Evolutionary conservation across 208 protist genomes (phyloP), one percentile per base, ranked within the genome.

Genomic region (Trypanosoma theileri): DNA sequence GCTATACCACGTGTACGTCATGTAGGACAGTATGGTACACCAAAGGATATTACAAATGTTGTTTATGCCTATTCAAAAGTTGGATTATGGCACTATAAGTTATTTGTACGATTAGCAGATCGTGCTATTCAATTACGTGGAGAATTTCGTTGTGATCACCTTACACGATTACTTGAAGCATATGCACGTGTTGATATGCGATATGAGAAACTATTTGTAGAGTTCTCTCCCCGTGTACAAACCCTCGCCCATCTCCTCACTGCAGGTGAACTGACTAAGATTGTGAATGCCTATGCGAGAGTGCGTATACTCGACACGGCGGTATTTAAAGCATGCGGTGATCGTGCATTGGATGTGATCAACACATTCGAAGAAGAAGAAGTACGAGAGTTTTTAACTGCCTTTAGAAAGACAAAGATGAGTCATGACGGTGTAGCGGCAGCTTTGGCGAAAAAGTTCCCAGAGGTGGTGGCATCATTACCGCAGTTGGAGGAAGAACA

Each of bases 1-100:
- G 68, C 85, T 44, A 89, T 96, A 41, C 86, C 88, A 3, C 78
- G 84, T 17, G 85, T 96, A 52, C 85, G 88, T 11, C 80, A 86
- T 53, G 80, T 96, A 11, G 80, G 75, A n/a, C 75, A 84, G 22
- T 93, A 94, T 66, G 91, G 91, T 31, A 91, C 80, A 1, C 78
- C 80, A 9, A 75, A 69, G 40, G 91, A 96, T 56, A 66, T 96
- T 16, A 79, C 77, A 44, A 84, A 91, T 65, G 81, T 92, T 3
- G 86, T 93, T 28, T 73, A 80, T 55, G 85, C 87, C 42, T 96
- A 96, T 71, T 73, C 91, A 1, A 65, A 72, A 6, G 82, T 90
- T 45, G 82, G 80, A 16, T 41, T 96, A 48, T 96, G 91, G 91
- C 91, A 96, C 57, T 93, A 96, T 73, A 88, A 89, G 50, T 79